phyloP scores from a whole-genome alignment of 352 stramenopile genomes.

The Phytophthora pisi region DNA sequence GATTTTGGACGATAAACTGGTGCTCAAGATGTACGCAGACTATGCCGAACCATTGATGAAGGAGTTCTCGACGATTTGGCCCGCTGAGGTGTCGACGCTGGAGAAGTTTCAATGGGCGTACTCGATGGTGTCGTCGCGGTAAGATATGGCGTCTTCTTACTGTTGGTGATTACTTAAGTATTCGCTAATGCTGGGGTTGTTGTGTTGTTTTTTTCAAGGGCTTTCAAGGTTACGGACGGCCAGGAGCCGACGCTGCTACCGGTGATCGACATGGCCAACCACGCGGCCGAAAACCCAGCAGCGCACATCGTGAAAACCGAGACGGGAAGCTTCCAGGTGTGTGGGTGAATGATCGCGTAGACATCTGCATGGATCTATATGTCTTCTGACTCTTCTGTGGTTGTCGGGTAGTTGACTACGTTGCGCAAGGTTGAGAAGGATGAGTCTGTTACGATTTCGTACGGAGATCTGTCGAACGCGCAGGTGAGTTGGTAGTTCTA shows the following conservation, averaged over 20 bases:
- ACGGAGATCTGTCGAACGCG: slow-evolving; percentile 73
- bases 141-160: not conserved
- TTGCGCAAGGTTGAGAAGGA: slow-evolving; percentile 48
- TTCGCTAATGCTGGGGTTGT: not conserved
- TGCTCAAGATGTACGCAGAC: slow-evolving; percentile 52
- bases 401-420: slow-evolving; percentile 46
- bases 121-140: slow-evolving; percentile 72
- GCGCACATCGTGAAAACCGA: slow-evolving; percentile 58
- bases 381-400: not conserved
- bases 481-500: slow-evolving; percentile 42
- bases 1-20: slow-evolving; percentile 61
- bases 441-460: slow-evolving; percentile 71
- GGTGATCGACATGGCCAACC: slow-evolving; percentile 85
- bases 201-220: slow-evolving; percentile 28
- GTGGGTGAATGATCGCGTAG: not conserved
- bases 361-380: not conserved
- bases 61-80: slow-evolving; percentile 53
- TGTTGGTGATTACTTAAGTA: not conserved
- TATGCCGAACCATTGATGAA: slow-evolving; percentile 42
- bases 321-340: slow-evolving; percentile 53
- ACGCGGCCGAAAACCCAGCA: slow-evolving; percentile 44
- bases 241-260: slow-evolving; percentile 67
- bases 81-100: slow-evolving; percentile 35
- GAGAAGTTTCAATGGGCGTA: slow-evolving; percentile 71
- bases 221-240: slow-evolving; percentile 43